Evolutionary conservation across 169 alveolate genomes (phyloP), one percentile per base, ranked within the genome.

Genomic region (Cystoisospora suis): DNA sequence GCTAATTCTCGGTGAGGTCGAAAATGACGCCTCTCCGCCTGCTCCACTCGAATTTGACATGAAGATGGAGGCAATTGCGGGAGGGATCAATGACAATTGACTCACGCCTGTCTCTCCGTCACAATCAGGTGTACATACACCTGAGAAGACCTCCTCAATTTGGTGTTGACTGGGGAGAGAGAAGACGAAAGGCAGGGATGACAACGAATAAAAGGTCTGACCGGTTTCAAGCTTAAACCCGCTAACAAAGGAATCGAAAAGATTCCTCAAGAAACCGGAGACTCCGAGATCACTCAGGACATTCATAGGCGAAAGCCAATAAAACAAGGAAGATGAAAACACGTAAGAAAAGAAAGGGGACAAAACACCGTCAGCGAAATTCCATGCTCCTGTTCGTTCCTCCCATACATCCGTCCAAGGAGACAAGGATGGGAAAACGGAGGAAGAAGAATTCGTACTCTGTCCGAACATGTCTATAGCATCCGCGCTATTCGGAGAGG

Each of bases 131-230:
- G 86, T 69, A 47, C 91, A 86, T 69, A 70, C 86, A 46, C 91
- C 91, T 3, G 91, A 86, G 58, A 86, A 86, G 42, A 86, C 79
- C 65, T 86, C 91, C 38, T 86, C 91, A n/a, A 86, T 79, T 56
- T 86, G 91, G 40, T 44, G 58, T 42, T 72, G 83, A 12, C 56
- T 38, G 58, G 83, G 83, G 36, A 72, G 53, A n/a, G 56, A 46
- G 83, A 40, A 72, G 34, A 72, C 58, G 45, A 72, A 72, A 9
- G 83, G 83, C 49, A 72, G 47, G 12, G 58, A 3, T 5, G 83
- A 53, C 27, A 72, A 46, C 83, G 83, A 29, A 36, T 3, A 72
- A 17, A 38, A 53, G 58, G 15, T 20, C 56, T 29, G 7, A 0
- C 29, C 56, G 56, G 58, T 72, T 46, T 56, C 53, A 6, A 15